Evolutionary conservation across 495 filamentous ascomycete genomes (phyloP).

Genomic region (Talaromyces stipitatus): DNA sequence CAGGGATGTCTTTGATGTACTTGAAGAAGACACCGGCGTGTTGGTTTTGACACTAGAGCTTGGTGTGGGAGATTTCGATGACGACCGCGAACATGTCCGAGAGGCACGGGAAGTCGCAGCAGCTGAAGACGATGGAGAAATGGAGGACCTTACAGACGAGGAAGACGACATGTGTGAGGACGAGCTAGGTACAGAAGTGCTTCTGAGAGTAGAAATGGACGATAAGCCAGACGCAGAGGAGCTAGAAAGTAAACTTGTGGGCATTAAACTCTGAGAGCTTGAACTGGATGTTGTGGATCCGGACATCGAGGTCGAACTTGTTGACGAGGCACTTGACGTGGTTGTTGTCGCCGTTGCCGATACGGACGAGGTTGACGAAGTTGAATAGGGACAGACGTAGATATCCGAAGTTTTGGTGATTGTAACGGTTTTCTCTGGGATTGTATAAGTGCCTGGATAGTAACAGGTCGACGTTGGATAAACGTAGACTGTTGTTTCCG

Average conservation of each 20-base stretch:
- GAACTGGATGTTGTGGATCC: not conserved
- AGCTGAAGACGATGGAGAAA: no score
- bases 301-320: not conserved
- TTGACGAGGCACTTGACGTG: not conserved
- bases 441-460: not conserved
- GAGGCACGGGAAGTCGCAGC: no score
- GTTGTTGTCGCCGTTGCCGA: conserved; percentile 1
- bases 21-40: not conserved
- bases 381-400: not conserved
- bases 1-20: not conserved
- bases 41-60: not conserved
- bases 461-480: not conserved
- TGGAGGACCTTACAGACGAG: not conserved
- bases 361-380: not conserved
- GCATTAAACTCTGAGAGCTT: no score
- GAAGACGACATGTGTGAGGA: not conserved
- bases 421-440: not conserved
- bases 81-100: not conserved
- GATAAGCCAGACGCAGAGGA: not conserved
- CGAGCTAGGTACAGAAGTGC: not conserved
- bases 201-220: no score
- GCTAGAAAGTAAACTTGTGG: no score
- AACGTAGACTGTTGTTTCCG: not conserved
- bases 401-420: not conserved
- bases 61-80: not conserved